Evolutionary conservation across 163 green algal species (phyloP), one percentile per base, ranked within the genome.

Genomic region (Scenedesmus sp.): DNA sequence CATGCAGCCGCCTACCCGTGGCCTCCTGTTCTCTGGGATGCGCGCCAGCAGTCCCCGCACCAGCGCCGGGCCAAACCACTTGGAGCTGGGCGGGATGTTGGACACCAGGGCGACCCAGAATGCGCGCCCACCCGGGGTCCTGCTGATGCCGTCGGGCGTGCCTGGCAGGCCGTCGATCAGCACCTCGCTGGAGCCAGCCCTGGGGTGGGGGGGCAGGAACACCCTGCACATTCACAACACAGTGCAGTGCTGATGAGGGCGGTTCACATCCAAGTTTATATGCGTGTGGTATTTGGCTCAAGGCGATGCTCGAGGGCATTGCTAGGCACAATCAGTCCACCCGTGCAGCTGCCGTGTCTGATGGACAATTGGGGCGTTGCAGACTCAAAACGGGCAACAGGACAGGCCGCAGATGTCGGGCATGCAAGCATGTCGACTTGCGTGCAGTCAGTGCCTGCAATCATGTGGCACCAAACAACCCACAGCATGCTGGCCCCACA

Each of bases 141-240:
- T 81, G 26, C 89, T 88, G 0, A 97, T 70, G 68, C 95, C 94
- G 70, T 97, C 95, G 0, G 94, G 94, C 51, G 95, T 94, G 49
- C 94, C 95, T 4, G 95, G 95, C 49, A 97, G 91, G 16, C 53
- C 59, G 3, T 96, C 94, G 7, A 95, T 90, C 20, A 96, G 85
- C 22, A 96, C 85, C 18, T 97, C 94, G 12, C 65, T 92, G 56
- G 37, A 88, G 43, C 95, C 95, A 2, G 93, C 93, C 49, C 26
- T 2, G 3, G 84, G 84, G 30, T 89, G 84, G 2, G 84, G 84
- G 3, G 84, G 84, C 40, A 89, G 65, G 24, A 49, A 68, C 20
- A 83, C 35, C 42, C 85, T 94, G 88, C 42, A 65, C 9, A 61
- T 16, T 53, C n/a, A 13, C 42, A 43, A 26, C 10, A 13, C 10